These are phyloP conservation scores for Fusarium sp. DNA, from an alignment of 2,329 filamentous ascomycete species.

Conservation along the genomic window DNA sequence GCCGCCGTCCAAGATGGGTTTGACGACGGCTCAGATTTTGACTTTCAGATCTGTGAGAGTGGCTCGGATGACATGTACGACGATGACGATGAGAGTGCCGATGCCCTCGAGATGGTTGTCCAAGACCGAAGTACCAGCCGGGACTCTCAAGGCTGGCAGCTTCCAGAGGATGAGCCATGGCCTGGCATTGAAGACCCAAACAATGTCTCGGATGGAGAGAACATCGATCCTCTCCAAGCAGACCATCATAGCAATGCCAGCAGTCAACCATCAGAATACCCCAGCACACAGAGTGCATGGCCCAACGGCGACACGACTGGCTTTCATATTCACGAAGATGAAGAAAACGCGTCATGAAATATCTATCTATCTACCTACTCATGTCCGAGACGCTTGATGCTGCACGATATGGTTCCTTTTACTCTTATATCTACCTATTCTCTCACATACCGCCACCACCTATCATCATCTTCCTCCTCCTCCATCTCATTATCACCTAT, in stretches of 20 bases:
- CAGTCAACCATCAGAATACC: conserved; percentile 64
- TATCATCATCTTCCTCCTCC: conserved; percentile 1
- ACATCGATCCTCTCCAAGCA: conserved; percentile 54
- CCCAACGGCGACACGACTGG: conserved; percentile 43
- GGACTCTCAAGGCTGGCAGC: conserved; percentile 44
- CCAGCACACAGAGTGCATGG: conserved; percentile 59
- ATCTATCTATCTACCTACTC: background rate
- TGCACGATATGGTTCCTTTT: conserved; percentile 13
- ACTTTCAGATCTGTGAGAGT: conserved; percentile 50
- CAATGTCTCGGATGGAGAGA: conserved; percentile 58
- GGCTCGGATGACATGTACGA: conserved; percentile 48
- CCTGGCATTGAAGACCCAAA: conserved; percentile 63
- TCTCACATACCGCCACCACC: background rate
- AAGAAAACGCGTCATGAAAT: conserved; percentile 36
- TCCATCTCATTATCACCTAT: conserved; percentile 9
- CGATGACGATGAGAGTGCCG: conserved; percentile 41
- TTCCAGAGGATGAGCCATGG: conserved; percentile 65
- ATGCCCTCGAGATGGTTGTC: conserved; percentile 42
- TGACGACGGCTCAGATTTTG: conserved; percentile 50
- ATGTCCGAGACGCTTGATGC: conserved; percentile 18
- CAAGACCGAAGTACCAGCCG: conserved; percentile 36
- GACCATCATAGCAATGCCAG: conserved; percentile 52
- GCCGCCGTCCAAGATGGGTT: conserved; percentile 45
- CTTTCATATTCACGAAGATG: conserved; percentile 55
- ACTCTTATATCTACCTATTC: background rate